Base-by-base conservation (phyloP, 2,329 filamentous ascomycete species). In the Diaporthe sp. region DNA sequence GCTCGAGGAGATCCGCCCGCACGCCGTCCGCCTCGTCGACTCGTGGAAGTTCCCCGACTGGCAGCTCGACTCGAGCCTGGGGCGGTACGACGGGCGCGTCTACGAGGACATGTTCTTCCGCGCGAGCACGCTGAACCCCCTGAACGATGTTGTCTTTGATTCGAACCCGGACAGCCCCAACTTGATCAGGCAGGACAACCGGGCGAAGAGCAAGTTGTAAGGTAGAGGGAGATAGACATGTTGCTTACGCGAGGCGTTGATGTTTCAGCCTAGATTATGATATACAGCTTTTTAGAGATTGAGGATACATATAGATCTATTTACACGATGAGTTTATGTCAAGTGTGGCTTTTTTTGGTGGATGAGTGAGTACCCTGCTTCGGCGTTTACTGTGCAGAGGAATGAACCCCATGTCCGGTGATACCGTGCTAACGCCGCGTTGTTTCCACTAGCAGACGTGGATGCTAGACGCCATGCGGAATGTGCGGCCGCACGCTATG, bases 1-100 rank as follows among this genome's bases (percentile, higher is more conserved):
- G 25, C 86, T 95, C 6, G 90, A 92, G 75, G 92, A 94, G 77
- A 91, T 95, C 76, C 87, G 94, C 8, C 94, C 94, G 4, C 94
- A 95, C 81, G 93, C 94, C 0, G 88, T 95, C 19, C 84, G 90
- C 15, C 85, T 95, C 15, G 93, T 95, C 0, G 94, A 95, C 80
- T 87, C 92, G 0, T 95, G 94, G 94, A 90, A 90, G 76, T 94
- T 95, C 84, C 91, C 93, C 1, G 94, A 95, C 81, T 95, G 92
- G 92, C 92, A 94, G 79, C 88, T 95, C 2, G 93, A 95, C 81
- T 92, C 90, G 79, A 91, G 90, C 75, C 82, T 95, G 53, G 94
- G 94, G 1, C 87, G 93, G 2, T 90, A 89, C 58, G 94, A 95
- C 76, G 94, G 94, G 28, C 92, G 93, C 79, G 94, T 95, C 1